Percentiles rank a stretch among this genome's conserved stretches.
Evolutionary conservation across 2,329 filamentous ascomycete genomes (phyloP).

Genomic region (Trichoderma citrinoviride): DNA sequence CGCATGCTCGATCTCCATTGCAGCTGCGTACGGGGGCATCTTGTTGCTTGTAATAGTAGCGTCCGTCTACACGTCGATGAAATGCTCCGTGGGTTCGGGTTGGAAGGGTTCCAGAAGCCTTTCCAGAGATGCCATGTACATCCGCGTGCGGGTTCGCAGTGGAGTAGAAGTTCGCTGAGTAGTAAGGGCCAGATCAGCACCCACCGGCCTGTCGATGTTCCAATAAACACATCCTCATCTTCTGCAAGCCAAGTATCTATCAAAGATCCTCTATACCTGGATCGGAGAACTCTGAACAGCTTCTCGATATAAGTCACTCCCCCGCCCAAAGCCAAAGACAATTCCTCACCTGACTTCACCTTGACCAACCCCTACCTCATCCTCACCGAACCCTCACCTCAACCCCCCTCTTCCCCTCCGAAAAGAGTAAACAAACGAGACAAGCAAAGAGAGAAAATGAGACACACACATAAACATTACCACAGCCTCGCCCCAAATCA

Average conservation of each 20-base stretch:
- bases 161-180: neutral
- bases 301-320: no score
- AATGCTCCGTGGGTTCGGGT: neutral
- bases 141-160: neutral
- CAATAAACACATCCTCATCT: neutral
- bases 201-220: neutral
- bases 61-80: neutral
- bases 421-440: neutral
- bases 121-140: neutral
- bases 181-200: neutral
- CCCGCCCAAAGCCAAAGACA: neutral
- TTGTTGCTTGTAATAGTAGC: neutral
- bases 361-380: neutral
- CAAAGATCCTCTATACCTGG: no score
- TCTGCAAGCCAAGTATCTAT: no score
- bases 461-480: slow-evolving; percentile 2
- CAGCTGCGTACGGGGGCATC: neutral
- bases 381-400: neutral
- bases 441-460: neutral
- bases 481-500: neutral
- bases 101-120: neutral
- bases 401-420: neutral
- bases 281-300: no score
- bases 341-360: neutral
- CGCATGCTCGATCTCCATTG: neutral